Percentiles rank a stretch among this genome's conserved stretches.
Evolutionary conservation across 2,329 filamentous ascomycete species (phyloP).

Genomic region (Xylariales sp.): DNA sequence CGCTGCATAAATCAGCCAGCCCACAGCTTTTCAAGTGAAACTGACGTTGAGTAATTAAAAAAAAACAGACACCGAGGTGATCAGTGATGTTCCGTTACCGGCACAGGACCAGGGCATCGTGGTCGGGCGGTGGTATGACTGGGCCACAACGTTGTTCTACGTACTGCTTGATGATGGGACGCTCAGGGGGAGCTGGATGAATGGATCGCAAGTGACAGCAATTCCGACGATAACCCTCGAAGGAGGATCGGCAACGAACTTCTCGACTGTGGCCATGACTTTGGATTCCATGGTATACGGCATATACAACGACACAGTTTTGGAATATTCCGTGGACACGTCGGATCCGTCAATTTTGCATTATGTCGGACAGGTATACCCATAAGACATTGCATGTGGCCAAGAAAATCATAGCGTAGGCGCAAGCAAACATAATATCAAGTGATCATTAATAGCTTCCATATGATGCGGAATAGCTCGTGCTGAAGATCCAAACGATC

Average conservation of each 20-base stretch:
- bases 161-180: not conserved
- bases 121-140: not conserved
- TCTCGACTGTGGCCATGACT: slow-evolving; percentile 19
- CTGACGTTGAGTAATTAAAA: too few species aligned
- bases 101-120: not conserved
- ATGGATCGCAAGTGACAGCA: slow-evolving; percentile 11
- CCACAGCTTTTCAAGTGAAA: too few species aligned
- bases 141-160: not conserved
- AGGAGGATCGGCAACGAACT: slow-evolving; percentile 14
- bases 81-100: not conserved
- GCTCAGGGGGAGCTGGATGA: slow-evolving; percentile 5
- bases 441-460: too few species aligned
- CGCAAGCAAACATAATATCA: too few species aligned
- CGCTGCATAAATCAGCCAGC: too few species aligned
- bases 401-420: too few species aligned
- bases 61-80: not conserved
- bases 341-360: slow-evolving; percentile 17
- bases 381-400: too few species aligned
- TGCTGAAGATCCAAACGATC: too few species aligned
- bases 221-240: slow-evolving; percentile 16
- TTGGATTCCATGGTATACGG: slow-evolving; percentile 20
- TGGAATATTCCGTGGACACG: slow-evolving; percentile 17
- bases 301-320: slow-evolving; percentile 17
- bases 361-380: slow-evolving; percentile 17
- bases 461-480: too few species aligned